Conservation (phyloP, 1,284 basidiomycete species). For the Malassezia japonica region DNA sequence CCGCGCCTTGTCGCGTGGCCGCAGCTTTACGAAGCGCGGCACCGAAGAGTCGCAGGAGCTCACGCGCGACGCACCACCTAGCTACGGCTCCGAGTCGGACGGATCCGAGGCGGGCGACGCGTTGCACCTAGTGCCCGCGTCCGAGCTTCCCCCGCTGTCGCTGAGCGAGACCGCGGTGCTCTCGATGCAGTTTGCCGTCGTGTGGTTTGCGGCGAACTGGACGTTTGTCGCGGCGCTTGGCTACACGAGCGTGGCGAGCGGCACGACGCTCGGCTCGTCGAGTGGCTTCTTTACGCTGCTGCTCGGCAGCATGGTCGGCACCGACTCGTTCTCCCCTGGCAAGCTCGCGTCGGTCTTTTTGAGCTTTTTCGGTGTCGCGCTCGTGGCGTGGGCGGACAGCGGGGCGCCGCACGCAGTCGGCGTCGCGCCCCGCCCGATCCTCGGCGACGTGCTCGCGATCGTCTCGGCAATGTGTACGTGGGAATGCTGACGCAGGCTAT, state of each 20-base stretch:
- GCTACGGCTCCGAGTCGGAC: slow-evolving; percentile 1
- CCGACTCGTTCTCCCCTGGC: slow-evolving; percentile 65
- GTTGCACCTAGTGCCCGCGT: neutral
- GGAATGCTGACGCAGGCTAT: slow-evolving; percentile 55
- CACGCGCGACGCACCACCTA: neutral
- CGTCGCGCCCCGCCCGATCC: slow-evolving; percentile 21
- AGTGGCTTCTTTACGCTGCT: slow-evolving; percentile 86
- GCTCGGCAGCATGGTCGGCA: slow-evolving; percentile 70
- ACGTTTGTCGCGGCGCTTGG: slow-evolving; percentile 41
- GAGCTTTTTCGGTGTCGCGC: slow-evolving; percentile 44
- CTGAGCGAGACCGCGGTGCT: slow-evolving; percentile 33
- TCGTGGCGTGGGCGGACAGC: slow-evolving; percentile 58
- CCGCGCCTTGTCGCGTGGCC: neutral
- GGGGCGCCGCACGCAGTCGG: neutral
- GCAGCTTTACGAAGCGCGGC: neutral
- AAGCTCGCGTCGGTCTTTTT: slow-evolving; percentile 66
- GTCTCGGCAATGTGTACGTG: slow-evolving; percentile 36
- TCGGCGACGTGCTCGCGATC: slow-evolving; percentile 41
- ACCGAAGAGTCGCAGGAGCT: neutral
- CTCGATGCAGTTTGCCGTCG: slow-evolving; percentile 37
- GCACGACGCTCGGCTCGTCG: slow-evolving; percentile 54
- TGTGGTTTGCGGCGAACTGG: slow-evolving; percentile 47
- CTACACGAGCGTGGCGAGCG: slow-evolving; percentile 42
- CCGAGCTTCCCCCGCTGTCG: slow-evolving; percentile 32
- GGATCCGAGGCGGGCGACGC: neutral